phyloP scores from a whole-genome alignment of 1,284 basidiomycete species.

The Porogramme epimiltina region DNA sequence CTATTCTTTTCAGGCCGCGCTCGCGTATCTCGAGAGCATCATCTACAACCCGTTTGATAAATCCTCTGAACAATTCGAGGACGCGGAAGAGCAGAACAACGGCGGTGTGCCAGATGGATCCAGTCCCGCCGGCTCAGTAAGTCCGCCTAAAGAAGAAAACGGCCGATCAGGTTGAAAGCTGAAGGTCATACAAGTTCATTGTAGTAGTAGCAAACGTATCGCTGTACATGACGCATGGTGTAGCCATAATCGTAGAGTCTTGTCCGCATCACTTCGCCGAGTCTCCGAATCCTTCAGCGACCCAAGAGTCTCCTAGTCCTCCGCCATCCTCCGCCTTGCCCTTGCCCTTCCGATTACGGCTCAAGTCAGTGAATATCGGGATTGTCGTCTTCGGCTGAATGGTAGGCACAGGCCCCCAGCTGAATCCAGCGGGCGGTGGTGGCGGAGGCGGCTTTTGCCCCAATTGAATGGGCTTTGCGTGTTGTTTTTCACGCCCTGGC shows the following conservation, averaged over 20 bases:
- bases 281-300: slow-evolving; percentile 26
- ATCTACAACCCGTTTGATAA: slow-evolving; percentile 53
- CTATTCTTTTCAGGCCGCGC: slow-evolving; percentile 58
- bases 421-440: slow-evolving; percentile 47
- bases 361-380: slow-evolving; percentile 28
- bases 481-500: slow-evolving; percentile 32
- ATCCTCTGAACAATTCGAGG: slow-evolving; percentile 25
- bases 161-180: no score
- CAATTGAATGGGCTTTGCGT: slow-evolving; percentile 43
- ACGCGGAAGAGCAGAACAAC: slow-evolving; percentile 19
- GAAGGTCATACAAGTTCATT: no score
- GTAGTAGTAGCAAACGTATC: no score
- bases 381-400: slow-evolving; percentile 37
- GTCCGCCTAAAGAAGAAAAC: no score
- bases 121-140: no score
- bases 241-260: background rate
- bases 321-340: slow-evolving; percentile 10
- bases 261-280: slow-evolving; percentile 1
- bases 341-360: background rate
- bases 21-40: slow-evolving; percentile 76
- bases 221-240: no score
- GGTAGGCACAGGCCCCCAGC: slow-evolving; percentile 66
- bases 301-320: slow-evolving; percentile 25
- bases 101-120: no score
- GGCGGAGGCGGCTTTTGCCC: slow-evolving; percentile 34